Evolutionary conservation across 2,329 filamentous ascomycete genomes (phyloP).

Genomic region (Pseudocercospora crystallina): DNA sequence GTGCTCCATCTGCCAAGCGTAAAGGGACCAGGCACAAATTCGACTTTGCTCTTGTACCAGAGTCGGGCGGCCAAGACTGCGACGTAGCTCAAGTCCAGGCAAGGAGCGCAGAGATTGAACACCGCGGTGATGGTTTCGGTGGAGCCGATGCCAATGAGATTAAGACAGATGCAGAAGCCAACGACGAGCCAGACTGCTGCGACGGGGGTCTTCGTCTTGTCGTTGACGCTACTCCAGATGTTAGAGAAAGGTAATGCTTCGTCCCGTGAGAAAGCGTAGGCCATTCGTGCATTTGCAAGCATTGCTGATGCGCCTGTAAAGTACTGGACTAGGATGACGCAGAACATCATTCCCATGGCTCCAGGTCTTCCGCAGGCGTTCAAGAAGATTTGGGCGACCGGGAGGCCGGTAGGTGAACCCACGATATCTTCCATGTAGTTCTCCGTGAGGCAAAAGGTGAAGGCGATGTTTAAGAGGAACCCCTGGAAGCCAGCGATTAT

Average conservation of each 20-base stretch:
- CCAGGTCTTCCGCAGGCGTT: slow-evolving; percentile 51
- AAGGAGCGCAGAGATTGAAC: slow-evolving; percentile 50
- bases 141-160: slow-evolving; percentile 54
- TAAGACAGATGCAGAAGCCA: slow-evolving; percentile 53
- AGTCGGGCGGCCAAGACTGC: slow-evolving; percentile 57
- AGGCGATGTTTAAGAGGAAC: slow-evolving; percentile 63
- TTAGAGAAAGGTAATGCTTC: slow-evolving; percentile 39
- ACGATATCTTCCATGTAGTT: slow-evolving; percentile 57
- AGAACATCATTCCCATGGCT: slow-evolving; percentile 28
- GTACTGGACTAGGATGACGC: slow-evolving; percentile 61
- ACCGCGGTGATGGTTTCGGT: slow-evolving; percentile 52
- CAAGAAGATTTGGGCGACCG: slow-evolving; percentile 56
- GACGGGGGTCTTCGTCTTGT: slow-evolving; percentile 59
- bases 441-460: slow-evolving; percentile 61
- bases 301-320: slow-evolving; percentile 65
- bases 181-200: slow-evolving; percentile 66
- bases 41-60: slow-evolving; percentile 6
- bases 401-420: slow-evolving; percentile 58
- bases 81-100: slow-evolving; percentile 56
- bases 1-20: slow-evolving; percentile 43
- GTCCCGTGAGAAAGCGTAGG: slow-evolving; percentile 43
- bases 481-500: slow-evolving; percentile 58
- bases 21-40: slow-evolving; percentile 26
- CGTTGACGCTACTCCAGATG: slow-evolving; percentile 43
- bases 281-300: slow-evolving; percentile 56